Base-by-base conservation (phyloP, 2,329 filamentous ascomycete genomes). In the Aspergillus tanneri region DNA sequence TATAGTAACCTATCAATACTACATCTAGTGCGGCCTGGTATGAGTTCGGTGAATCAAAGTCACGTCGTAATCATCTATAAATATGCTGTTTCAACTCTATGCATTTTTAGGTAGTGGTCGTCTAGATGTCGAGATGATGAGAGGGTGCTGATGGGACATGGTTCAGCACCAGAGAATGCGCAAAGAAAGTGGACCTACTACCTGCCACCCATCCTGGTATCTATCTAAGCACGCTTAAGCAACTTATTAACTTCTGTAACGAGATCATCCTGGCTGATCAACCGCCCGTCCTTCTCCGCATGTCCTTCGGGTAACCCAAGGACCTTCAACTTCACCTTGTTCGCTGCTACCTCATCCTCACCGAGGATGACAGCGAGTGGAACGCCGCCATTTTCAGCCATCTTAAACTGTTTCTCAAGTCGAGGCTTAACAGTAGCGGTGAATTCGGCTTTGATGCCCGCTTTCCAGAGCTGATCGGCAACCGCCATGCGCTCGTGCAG, bases 371-470 rank as follows among this genome's bases (percentile, higher is more conserved):
- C 80, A 6, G 86, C 89, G 63, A 95, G 87, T 1, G 92, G 92
- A 16, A 95, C 83, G 35, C 86, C 87, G 48, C 83, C 85, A 41
- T 76, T 73, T 67, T 96, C 91, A 9, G 91, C 91, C 16, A 86
- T 85, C 74, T 95, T 95, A 79, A 97, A 97, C 69, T 97, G 92
- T 52, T 85, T 81, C 10, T 84, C 86, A 24, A 95, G 78, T 71
- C 91, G 96, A 12, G 92, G 90, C 77, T 95, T 96, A 57, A 86
- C 81, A 74, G 96, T 97, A 76, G 88, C 89, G 9, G 84, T 77
- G 67, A 93, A 96, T 68, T 97, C 91, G 49, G 91, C 86, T 76
- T 91, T 95, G 73, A 97, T 85, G 16, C 89, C 90, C 6, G 87
- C 89, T 58, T 90, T 84, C 90, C 92, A 95, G 41, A 97, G 76